Conservation (phyloP, 108 stramenopile genomes). For the Fragilaria radians region DNA sequence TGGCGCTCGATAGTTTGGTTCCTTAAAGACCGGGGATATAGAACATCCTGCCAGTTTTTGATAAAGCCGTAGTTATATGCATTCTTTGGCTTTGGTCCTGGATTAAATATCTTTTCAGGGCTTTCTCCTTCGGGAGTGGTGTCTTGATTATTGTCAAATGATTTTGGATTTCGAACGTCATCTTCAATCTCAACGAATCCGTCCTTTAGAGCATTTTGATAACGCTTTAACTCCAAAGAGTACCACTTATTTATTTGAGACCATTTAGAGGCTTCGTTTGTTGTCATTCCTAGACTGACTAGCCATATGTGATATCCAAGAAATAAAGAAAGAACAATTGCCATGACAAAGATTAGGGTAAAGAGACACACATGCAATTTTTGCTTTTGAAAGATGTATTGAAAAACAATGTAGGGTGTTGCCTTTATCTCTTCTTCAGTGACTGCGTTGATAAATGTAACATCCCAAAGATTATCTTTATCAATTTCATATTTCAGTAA, state of each 20-base stretch:
- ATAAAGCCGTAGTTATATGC: slow-evolving; percentile 59
- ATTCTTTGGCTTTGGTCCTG: slow-evolving; percentile 71
- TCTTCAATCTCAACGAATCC: slow-evolving; percentile 17
- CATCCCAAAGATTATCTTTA: slow-evolving; percentile 49
- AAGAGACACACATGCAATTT: slow-evolving; percentile 22
- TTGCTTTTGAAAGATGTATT: slow-evolving; percentile 53
- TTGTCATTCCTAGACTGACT: slow-evolving; percentile 58
- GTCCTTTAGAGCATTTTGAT: slow-evolving; percentile 47
- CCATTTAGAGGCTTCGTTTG: slow-evolving; percentile 89
- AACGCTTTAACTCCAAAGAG: slow-evolving; percentile 41
- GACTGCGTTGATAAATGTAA: slow-evolving; percentile 56
- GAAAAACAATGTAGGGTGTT: slow-evolving; percentile 38
- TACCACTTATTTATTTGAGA: slow-evolving; percentile 56
- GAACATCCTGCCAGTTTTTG: slow-evolving; percentile 69
- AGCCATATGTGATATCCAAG: slow-evolving; percentile 53
- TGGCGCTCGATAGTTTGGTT: slow-evolving; percentile 26
- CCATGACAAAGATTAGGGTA: slow-evolving; percentile 54
- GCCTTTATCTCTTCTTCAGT: slow-evolving; percentile 58
- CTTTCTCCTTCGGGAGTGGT: not conserved
- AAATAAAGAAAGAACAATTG: slow-evolving; percentile 45
- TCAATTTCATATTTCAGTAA: slow-evolving; percentile 47
- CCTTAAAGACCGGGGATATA: slow-evolving; percentile 63
- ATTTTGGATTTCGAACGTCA: slow-evolving; percentile 65
- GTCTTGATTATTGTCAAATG: slow-evolving; percentile 10
- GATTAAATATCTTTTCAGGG: slow-evolving; percentile 39